Evolutionary conservation across 495 filamentous ascomycete genomes (phyloP).

Genomic region (Aspergillus bridgeri): DNA sequence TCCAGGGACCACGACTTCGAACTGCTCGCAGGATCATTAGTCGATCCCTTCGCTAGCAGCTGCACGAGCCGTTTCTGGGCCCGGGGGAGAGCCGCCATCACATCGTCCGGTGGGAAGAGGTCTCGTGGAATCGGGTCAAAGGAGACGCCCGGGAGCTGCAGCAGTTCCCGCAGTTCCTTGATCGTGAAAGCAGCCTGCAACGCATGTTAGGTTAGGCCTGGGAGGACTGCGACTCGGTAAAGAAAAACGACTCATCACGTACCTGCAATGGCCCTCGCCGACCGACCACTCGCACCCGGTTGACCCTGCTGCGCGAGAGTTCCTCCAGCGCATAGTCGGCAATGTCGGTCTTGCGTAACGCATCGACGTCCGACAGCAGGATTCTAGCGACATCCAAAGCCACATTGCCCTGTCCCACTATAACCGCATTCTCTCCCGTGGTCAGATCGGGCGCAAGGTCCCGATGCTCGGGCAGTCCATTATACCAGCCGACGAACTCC

Average conservation of each 20-base stretch:
- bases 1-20: constrained; percentile 76
- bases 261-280: constrained; percentile 85
- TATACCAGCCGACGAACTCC: constrained; percentile 98
- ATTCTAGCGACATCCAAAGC: constrained; percentile 92
- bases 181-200: constrained; percentile 83
- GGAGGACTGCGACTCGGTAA: constrained; percentile 1
- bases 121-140: constrained; percentile 66
- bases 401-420: constrained; percentile 95
- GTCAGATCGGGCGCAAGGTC: constrained; percentile 72
- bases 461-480: constrained; percentile 83
- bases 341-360: constrained; percentile 80
- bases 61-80: constrained; percentile 74
- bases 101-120: constrained; percentile 56
- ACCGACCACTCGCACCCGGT: constrained; percentile 78
- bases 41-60: constrained; percentile 70
- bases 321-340: constrained; percentile 74
- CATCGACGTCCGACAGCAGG: constrained; percentile 67
- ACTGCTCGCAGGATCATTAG: constrained; percentile 40
- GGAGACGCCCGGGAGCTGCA: constrained; percentile 68
- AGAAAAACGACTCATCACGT: constrained; percentile 10
- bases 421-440: constrained; percentile 75
- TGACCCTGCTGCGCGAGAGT: constrained; percentile 69
- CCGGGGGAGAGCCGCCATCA: constrained; percentile 62
- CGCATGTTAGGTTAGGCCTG: not conserved
- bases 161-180: constrained; percentile 84